phyloP scores from a whole-genome alignment of 306 rosid genomes.

The Bauhinia variegata region DNA sequence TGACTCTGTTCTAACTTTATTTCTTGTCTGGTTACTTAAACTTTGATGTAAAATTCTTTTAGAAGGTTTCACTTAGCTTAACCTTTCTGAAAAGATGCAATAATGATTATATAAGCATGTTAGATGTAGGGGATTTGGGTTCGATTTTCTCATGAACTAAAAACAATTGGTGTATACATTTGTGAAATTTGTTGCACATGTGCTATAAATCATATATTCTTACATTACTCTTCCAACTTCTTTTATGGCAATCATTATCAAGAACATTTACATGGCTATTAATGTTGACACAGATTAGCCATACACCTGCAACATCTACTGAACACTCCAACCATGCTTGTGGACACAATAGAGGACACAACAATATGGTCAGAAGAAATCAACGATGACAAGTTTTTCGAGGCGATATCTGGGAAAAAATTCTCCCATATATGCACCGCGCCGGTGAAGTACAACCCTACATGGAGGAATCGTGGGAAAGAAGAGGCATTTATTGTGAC shows the following conservation, averaged over 20 bases:
- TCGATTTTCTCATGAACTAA: too few species aligned
- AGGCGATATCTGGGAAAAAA: constrained; percentile 61
- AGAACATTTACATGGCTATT: constrained; percentile 5
- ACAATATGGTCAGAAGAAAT: constrained; percentile 69
- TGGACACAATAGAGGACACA: constrained; percentile 50
- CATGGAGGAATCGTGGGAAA: constrained; percentile 42
- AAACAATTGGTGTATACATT: too few species aligned
- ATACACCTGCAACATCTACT: constrained; percentile 83
- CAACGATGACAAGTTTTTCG: constrained; percentile 56
- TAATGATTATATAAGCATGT: too few species aligned
- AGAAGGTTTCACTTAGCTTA: too few species aligned
- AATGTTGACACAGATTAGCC: constrained; percentile 65
- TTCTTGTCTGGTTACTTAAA: too few species aligned
- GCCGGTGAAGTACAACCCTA: constrained; percentile 66
- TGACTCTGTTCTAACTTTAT: too few species aligned
- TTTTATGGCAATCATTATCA: background rate
- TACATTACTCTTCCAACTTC: background rate
- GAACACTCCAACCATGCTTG: constrained; percentile 59
- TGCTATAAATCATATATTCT: background rate
- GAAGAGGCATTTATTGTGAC: constrained; percentile 64
- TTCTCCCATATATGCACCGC: constrained; percentile 73
- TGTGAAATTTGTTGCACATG: too few species aligned
- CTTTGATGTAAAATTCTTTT: too few species aligned
- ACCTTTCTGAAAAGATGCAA: too few species aligned
- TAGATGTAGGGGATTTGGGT: too few species aligned